Evolutionary conservation across 257 asterid genomes (phyloP), one percentile per base, ranked within the genome.

Genomic region (Petrea volubilis): DNA sequence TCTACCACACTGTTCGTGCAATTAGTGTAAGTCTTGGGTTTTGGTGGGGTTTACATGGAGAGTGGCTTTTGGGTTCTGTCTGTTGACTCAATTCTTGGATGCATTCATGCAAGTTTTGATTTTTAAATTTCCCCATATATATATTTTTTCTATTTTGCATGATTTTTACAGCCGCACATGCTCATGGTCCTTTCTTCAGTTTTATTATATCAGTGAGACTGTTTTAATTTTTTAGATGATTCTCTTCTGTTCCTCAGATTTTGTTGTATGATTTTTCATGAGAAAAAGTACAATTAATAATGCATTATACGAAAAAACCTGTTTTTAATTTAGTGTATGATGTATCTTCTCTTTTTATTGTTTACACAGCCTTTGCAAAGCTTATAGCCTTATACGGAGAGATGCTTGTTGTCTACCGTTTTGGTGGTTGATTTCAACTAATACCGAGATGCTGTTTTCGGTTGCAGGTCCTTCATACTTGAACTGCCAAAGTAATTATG

Each of bases 381-480:
- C 50, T n/a, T n/a, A n/a, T n/a, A n/a, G n/a, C n/a, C n/a, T n/a
- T 74, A 70, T 64, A 60, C 58, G 74, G 80, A 82, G 81, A 81
- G 95, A 88, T 93, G 89, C 97, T 89, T 85, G 72, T 64, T 88
- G 96, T 86, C 96, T 80, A 79, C 89, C 61, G 83, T 79, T 84
- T 82, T 74, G 82, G 85, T 80, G 87, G 83, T 85, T 86, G 81
- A 74, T 75, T 77, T 75, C 72, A 80, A 72, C 85, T 91, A 83
- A 84, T 83, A 77, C 74, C 85, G 73, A 87, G 91, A 86, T 87
- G 95, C 88, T 86, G 97, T 89, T 87, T 86, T 88, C 83, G 73
- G 82, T 83, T 82, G 87, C 84, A 81, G 90, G 86, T 83, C 52
- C 57, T 77, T 63, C 59, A 60, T 38, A 36, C 74, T 73, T 72